A percentile compares a stretch with the other conserved stretches of the same genome.
Evolutionary conservation across 441 rosid genomes (phyloP).

Genomic region (Raphanus hybrid): DNA sequence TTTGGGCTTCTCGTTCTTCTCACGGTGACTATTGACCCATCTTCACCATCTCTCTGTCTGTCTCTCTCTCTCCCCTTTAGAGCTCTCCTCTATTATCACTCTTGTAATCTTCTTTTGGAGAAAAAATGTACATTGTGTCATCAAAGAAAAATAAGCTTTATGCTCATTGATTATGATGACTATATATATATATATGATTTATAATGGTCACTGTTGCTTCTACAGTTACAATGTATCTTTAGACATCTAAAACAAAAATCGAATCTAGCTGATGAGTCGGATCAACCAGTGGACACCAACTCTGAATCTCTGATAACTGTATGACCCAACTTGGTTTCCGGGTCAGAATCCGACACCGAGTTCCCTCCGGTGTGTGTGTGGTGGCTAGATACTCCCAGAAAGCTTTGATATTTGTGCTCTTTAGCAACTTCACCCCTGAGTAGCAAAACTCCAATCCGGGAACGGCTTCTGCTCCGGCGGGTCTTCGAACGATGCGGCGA

Average conservation of each 20-base stretch:
- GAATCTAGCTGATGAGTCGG: slow-evolving; percentile 26
- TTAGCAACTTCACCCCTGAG: not conserved
- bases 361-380: not conserved
- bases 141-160: slow-evolving; percentile 30
- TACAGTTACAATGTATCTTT: not conserved
- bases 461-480: slow-evolving; percentile 24
- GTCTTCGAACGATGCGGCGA: slow-evolving; percentile 8
- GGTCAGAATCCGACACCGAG: slow-evolving; percentile 30
- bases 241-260: not conserved
- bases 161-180: no score
- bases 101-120: slow-evolving; percentile 30
- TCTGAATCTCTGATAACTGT: not conserved
- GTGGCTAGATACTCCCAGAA: slow-evolving; percentile 2
- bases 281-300: not conserved
- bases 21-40: slow-evolving; percentile 24
- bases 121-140: slow-evolving; percentile 37
- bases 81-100: not conserved
- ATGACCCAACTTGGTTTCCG: slow-evolving; percentile 10
- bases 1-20: slow-evolving; percentile 79
- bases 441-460: slow-evolving; percentile 20
- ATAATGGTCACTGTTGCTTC: no score
- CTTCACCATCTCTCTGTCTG: not conserved
- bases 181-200: no score
- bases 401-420: not conserved
- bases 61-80: not conserved